Conservation (phyloP, 2,329 filamentous ascomycete species). For the Penicillium fuscoglaucum region DNA sequence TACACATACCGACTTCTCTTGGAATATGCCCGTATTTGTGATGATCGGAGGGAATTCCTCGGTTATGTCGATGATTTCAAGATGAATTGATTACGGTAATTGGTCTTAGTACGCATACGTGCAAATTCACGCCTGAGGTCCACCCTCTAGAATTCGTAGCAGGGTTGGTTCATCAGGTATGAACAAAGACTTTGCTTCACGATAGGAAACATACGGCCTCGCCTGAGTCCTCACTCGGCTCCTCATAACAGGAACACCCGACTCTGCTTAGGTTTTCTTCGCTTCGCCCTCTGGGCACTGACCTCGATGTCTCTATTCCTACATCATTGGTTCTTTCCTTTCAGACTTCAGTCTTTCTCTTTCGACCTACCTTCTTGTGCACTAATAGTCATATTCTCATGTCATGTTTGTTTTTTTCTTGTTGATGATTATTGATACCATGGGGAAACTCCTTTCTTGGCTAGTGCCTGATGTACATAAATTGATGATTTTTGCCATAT, state of each 20-base stretch:
- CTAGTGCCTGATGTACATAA: background rate
- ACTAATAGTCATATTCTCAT: background rate
- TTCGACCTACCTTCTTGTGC: background rate
- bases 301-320: background rate
- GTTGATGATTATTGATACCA: constrained; percentile 2
- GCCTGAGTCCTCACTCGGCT: too few relatives aligned
- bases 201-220: too few relatives aligned
- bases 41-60: constrained; percentile 25
- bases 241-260: too few relatives aligned
- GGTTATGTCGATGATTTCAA: constrained; percentile 21
- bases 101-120: background rate
- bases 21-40: constrained; percentile 60
- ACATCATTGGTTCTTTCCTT: background rate
- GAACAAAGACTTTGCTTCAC: too few relatives aligned
- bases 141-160: background rate
- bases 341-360: background rate
- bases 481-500: background rate
- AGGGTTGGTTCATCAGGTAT: background rate
- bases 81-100: background rate
- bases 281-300: background rate
- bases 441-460: background rate
- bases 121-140: background rate
- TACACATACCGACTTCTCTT: constrained; percentile 66
- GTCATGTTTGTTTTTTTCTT: background rate
- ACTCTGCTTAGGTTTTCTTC: background rate